phyloP scores from a whole-genome alignment of 2,329 filamentous ascomycete genomes.

The Xylaria sp. region DNA sequence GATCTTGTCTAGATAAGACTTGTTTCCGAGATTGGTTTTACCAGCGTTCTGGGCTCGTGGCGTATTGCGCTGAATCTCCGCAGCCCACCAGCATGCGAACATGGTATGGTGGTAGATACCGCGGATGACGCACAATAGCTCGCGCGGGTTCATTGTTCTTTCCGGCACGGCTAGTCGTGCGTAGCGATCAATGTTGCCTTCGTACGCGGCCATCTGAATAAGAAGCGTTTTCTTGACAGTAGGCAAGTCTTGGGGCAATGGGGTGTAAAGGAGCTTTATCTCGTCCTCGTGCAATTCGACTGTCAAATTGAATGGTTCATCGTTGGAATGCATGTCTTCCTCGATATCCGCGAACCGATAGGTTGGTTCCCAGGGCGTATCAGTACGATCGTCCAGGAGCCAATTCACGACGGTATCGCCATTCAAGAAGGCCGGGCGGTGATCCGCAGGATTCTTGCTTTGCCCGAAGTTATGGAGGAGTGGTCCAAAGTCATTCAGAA shows the following conservation, averaged over 20 bases:
- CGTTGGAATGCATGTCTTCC: conserved; percentile 6
- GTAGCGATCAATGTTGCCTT: conserved; percentile 16
- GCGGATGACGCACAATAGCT: background rate
- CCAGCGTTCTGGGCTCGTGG: background rate
- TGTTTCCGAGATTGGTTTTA: background rate
- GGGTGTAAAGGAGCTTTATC: conserved; percentile 3
- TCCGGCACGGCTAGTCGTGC: background rate
- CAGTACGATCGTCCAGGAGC: background rate
- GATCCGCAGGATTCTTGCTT: background rate
- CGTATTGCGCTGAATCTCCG: background rate
- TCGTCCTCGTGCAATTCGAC: background rate
- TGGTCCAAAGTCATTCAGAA: conserved; percentile 8
- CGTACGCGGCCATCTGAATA: conserved; percentile 11
- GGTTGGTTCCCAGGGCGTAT: background rate
- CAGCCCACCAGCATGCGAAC: conserved; percentile 11
- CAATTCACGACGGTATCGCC: conserved; percentile 10
- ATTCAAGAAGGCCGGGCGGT: conserved; percentile 3
- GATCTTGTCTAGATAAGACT: background rate
- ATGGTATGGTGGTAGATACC: conserved; percentile 20
- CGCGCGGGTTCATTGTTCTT: background rate
- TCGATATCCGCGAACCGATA: background rate
- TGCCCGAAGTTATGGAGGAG: background rate
- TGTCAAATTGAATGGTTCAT: background rate
- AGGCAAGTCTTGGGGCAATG: conserved; percentile 14
- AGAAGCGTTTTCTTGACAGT: conserved; percentile 12